Evolutionary conservation across 768 basidiomycete species (phyloP).

Genomic region (Hygrophorus pudorinus): DNA sequence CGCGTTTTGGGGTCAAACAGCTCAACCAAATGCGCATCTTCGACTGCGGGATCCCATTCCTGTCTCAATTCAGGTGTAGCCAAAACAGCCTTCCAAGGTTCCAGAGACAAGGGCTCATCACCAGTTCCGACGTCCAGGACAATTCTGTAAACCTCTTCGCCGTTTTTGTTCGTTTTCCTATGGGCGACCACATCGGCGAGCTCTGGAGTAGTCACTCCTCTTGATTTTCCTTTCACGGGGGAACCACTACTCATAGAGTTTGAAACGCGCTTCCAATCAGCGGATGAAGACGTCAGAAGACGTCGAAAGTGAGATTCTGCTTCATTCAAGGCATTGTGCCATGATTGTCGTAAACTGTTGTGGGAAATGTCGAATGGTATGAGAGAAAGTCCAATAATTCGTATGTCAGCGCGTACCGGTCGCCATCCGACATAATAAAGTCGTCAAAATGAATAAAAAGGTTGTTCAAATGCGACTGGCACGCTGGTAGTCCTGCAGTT

Average conservation of each 20-base stretch:
- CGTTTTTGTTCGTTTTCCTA: constrained; percentile 54
- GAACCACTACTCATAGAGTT: constrained; percentile 27
- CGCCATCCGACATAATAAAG: not conserved
- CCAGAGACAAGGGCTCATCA: constrained; percentile 57
- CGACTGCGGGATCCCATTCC: constrained; percentile 93
- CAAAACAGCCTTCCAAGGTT: constrained; percentile 74
- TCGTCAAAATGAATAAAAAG: no score
- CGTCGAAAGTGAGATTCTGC: constrained; percentile 8
- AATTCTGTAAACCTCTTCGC: constrained; percentile 74
- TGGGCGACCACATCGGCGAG: constrained; percentile 70
- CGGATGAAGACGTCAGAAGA: constrained; percentile 5
- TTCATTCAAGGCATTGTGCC: constrained; percentile 3
- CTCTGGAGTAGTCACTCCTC: constrained; percentile 42
- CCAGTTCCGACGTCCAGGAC: constrained; percentile 65
- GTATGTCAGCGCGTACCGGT: not conserved
- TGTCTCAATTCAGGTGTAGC: constrained; percentile 80
- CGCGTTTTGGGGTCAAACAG: constrained; percentile 79
- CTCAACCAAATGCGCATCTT: constrained; percentile 73
- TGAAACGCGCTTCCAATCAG: constrained; percentile 75
- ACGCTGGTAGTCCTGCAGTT: no score
- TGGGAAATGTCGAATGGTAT: not conserved
- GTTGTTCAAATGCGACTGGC: no score
- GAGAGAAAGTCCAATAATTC: not conserved
- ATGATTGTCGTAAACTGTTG: constrained; percentile 6
- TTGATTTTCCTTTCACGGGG: constrained; percentile 54